These are phyloP conservation scores for Spizellomyces punctatus DNA, from an alignment of 192 early-diverging fungal species.

Conservation along the genomic window DNA sequence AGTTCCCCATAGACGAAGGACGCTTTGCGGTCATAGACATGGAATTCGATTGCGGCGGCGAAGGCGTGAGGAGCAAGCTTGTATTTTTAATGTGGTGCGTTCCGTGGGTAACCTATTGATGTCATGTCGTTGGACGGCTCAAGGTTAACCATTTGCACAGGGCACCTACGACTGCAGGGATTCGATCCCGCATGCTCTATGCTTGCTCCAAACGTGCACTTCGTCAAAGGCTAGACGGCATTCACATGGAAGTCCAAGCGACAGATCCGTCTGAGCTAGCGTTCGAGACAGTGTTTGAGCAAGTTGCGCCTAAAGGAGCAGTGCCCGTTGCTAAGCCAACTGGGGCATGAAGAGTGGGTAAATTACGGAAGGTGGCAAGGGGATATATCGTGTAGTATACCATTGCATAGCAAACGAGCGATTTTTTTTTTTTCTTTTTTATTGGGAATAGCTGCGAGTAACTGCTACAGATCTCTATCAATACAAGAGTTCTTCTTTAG, in stretches of 20 bases:
- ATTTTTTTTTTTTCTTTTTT: too few relatives aligned
- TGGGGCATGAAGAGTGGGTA: not conserved
- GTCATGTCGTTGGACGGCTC: too few relatives aligned
- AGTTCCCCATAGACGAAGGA: slow-evolving; percentile 47
- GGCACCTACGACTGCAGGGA: slow-evolving; percentile 74
- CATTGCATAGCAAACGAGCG: too few relatives aligned
- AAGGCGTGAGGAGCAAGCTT: slow-evolving; percentile 81
- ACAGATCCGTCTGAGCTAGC: slow-evolving; percentile 79
- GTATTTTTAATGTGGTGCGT: slow-evolving; percentile 84
- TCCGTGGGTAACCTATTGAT: not conserved
- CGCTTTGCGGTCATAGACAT: slow-evolving; percentile 91
- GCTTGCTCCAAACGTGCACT: slow-evolving; percentile 83
- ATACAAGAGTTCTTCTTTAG: too few relatives aligned
- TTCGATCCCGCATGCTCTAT: slow-evolving; percentile 90
- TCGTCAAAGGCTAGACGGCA: slow-evolving; percentile 70
- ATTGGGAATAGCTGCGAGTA: too few relatives aligned
- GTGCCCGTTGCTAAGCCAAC: not conserved
- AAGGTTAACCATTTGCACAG: slow-evolving; percentile 41
- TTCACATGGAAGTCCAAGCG: slow-evolving; percentile 79
- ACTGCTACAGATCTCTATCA: too few relatives aligned
- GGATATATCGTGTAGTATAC: too few relatives aligned
- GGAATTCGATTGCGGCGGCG: slow-evolving; percentile 66
- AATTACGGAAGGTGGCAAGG: too few relatives aligned
- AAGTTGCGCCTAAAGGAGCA: slow-evolving; percentile 40
- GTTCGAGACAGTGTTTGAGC: slow-evolving; percentile 70